Conservation (phyloP, 176 grass and related monocot species). For the bread wheat (Triticum aestivum) region DNA sequence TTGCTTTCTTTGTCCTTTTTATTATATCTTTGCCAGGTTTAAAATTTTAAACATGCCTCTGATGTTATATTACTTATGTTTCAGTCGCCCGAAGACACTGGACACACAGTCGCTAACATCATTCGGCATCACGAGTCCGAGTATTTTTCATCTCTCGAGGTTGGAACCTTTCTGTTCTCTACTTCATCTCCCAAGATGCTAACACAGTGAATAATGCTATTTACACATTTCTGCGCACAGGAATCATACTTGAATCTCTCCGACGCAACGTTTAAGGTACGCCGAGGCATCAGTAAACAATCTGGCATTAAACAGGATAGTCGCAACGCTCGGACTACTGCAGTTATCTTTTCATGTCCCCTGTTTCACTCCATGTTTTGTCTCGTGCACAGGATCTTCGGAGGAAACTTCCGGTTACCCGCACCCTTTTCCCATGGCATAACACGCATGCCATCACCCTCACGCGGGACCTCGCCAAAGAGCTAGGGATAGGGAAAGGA, state of each 20-base stretch:
- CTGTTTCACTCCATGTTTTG: neutral
- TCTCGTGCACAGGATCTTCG: constrained; percentile 70
- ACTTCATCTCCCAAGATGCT: neutral
- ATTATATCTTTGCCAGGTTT: neutral
- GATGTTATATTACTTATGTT: constrained; percentile 17
- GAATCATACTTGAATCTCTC: constrained; percentile 83
- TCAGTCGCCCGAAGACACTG: constrained; percentile 83
- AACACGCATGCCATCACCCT: constrained; percentile 78
- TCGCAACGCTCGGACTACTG: neutral
- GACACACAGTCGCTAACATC: constrained; percentile 59
- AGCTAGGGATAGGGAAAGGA: constrained; percentile 88
- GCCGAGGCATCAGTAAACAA: neutral
- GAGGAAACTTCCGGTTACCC: constrained; percentile 92
- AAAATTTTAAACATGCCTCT: constrained; percentile 10
- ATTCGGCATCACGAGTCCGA: constrained; percentile 80
- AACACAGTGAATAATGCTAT: constrained; percentile 14
- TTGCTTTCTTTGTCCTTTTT: neutral
- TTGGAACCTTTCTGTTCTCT: constrained; percentile 42
- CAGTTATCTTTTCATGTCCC: neutral
- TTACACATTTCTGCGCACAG: constrained; percentile 41
- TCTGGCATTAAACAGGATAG: neutral
- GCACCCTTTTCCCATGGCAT: constrained; percentile 95
- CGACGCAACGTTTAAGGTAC: constrained; percentile 94
- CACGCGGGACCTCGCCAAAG: constrained; percentile 78
- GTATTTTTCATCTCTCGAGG: constrained; percentile 88